These are phyloP conservation scores for Meyerozyma elateridarum DNA, from an alignment of 1,139 yeast species.

Conservation along the genomic window DNA sequence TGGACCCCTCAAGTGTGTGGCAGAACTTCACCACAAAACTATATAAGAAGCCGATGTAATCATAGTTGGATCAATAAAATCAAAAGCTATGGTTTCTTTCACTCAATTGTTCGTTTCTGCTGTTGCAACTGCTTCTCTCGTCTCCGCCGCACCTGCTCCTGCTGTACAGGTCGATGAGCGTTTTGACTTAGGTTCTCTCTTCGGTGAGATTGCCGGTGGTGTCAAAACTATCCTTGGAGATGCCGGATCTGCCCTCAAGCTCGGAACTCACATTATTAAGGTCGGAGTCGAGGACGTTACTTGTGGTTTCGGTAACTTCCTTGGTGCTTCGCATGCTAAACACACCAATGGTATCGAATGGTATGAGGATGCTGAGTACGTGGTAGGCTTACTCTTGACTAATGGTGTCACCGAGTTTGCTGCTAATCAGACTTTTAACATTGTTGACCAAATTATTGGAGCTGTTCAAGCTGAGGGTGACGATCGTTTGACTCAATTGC, in stretches of 20 bases:
- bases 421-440: not conserved
- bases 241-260: too few species aligned
- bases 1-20: too few species aligned
- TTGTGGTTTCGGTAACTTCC: slow-evolving; percentile 2
- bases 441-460: not conserved
- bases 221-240: too few species aligned
- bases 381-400: slow-evolving; percentile 2
- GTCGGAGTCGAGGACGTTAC: not conserved
- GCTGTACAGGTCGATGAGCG: not conserved
- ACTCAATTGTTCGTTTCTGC: not conserved
- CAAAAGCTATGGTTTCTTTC: slow-evolving; percentile 3
- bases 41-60: too few species aligned
- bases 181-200: not conserved
- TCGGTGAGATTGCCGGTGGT: slow-evolving; percentile 3
- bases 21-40: too few species aligned
- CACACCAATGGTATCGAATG: slow-evolving; percentile 4
- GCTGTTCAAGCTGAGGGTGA: slow-evolving; percentile 1
- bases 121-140: not conserved
- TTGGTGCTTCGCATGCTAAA: not conserved
- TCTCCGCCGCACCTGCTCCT: slow-evolving; percentile 1
- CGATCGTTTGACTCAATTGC: not conserved
- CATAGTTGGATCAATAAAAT: too few species aligned
- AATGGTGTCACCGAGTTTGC: slow-evolving; percentile 1
- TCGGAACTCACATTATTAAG: not conserved
- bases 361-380: slow-evolving; percentile 4